Evolutionary conservation across 2,329 filamentous ascomycete genomes (phyloP).

Genomic region (Byssothecium circinans): DNA sequence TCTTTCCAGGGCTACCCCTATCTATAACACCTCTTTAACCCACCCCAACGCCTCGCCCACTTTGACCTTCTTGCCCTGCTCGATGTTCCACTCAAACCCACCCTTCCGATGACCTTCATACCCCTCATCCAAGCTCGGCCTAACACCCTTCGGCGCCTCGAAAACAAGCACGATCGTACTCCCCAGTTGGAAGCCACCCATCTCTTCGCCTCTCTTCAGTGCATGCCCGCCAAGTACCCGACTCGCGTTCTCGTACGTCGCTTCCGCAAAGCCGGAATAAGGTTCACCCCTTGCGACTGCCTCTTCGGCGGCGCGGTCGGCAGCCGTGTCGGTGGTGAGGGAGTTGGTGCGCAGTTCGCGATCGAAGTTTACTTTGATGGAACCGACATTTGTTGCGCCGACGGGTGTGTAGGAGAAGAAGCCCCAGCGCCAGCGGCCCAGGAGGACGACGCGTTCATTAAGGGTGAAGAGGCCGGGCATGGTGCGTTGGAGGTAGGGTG

Average conservation of each 20-base stretch:
- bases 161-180: constrained; percentile 96
- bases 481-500: constrained; percentile 89
- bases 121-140: constrained; percentile 61
- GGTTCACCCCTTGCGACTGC: constrained; percentile 75
- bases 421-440: constrained; percentile 93
- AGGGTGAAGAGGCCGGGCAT: constrained; percentile 93
- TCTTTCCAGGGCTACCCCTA: no score
- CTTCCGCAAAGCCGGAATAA: constrained; percentile 90
- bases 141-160: constrained; percentile 74
- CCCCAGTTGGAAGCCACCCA: constrained; percentile 96
- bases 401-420: constrained; percentile 97
- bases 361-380: constrained; percentile 97
- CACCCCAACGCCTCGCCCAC: constrained; percentile 84
- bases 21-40: constrained; percentile 66
- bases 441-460: constrained; percentile 91
- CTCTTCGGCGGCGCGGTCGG: constrained; percentile 80
- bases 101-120: constrained; percentile 54
- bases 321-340: constrained; percentile 87
- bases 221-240: constrained; percentile 79
- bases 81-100: constrained; percentile 83
- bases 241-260: constrained; percentile 80
- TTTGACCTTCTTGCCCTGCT: constrained; percentile 84
- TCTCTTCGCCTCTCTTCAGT: constrained; percentile 85
- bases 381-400: constrained; percentile 95
- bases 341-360: constrained; percentile 90